phyloP scores from a whole-genome alignment of 148 eudicot species.

The Beta vulgaris region DNA sequence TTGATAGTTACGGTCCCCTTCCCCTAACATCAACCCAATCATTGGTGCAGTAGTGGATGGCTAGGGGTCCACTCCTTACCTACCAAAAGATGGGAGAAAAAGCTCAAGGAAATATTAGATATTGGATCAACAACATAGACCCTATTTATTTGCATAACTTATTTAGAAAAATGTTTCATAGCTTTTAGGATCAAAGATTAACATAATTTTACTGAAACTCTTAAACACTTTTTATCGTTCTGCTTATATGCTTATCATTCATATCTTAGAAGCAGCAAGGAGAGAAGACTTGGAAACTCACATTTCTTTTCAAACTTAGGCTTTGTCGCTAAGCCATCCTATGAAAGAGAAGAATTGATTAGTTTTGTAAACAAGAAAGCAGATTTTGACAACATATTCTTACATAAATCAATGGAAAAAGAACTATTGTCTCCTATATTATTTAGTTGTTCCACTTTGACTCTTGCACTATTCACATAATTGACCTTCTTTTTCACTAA shows the following conservation, averaged over 20 bases:
- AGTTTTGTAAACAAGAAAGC: conserved; percentile 2
- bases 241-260: background rate
- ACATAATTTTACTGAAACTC: too few relatives aligned
- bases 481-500: too few relatives aligned
- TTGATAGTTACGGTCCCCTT: background rate
- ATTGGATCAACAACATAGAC: background rate
- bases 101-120: background rate
- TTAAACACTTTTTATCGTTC: background rate
- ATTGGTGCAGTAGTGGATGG: background rate
- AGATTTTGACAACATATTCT: background rate
- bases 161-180: background rate
- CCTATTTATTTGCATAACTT: background rate
- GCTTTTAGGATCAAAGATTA: background rate
- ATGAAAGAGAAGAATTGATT: conserved; percentile 24
- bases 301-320: conserved; percentile 61
- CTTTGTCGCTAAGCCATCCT: conserved; percentile 60
- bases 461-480: too few relatives aligned
- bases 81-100: conserved; percentile 5
- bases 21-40: background rate
- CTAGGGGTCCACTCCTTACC: background rate
- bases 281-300: conserved; percentile 26
- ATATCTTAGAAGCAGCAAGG: background rate
- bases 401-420: background rate
- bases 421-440: too few relatives aligned
- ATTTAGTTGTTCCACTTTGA: too few relatives aligned